phyloP scores from a whole-genome alignment of 495 filamentous ascomycete species.

The Acidiella bohemica region DNA sequence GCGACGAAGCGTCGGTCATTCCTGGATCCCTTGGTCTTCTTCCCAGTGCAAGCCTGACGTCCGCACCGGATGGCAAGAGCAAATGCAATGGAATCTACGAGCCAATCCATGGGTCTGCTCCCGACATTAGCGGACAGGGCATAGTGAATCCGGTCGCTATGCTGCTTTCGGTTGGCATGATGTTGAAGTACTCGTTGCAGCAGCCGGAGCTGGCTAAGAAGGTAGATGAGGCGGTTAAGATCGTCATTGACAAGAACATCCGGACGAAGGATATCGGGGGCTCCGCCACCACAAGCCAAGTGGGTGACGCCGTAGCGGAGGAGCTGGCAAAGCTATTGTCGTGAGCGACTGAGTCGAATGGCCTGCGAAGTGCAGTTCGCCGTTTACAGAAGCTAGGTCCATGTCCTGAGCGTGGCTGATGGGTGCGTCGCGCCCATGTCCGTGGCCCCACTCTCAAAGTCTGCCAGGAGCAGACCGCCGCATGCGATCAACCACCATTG shows the following conservation, averaged over 20 bases:
- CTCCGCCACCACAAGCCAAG: constrained; percentile 52
- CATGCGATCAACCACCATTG: too few relatives aligned
- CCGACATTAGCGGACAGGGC: constrained; percentile 72
- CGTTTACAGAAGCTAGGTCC: too few relatives aligned
- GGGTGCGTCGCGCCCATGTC: too few relatives aligned
- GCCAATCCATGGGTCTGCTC: constrained; percentile 81
- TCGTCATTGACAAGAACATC: constrained; percentile 59
- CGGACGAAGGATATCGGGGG: constrained; percentile 74
- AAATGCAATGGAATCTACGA: constrained; percentile 85
- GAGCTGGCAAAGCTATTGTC: too few relatives aligned
- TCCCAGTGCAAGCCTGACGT: constrained; percentile 77
- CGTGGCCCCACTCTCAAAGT: too few relatives aligned
- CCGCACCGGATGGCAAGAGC: constrained; percentile 67
- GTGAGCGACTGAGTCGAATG: too few relatives aligned
- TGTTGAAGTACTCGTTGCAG: constrained; percentile 78
- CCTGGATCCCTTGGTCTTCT: constrained; percentile 81
- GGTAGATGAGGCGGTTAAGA: constrained; percentile 69
- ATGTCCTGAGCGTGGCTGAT: too few relatives aligned
- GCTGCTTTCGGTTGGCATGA: constrained; percentile 79
- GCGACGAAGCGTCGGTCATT: constrained; percentile 92
- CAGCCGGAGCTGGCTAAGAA: constrained; percentile 56
- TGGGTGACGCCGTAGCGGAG: constrained; percentile 68
- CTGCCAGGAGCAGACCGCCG: too few relatives aligned
- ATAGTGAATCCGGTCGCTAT: constrained; percentile 73
- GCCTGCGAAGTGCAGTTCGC: too few relatives aligned